phyloP scores from a whole-genome alignment of 2,329 filamentous ascomycete species.

The Ceratocystis cubensis region DNA sequence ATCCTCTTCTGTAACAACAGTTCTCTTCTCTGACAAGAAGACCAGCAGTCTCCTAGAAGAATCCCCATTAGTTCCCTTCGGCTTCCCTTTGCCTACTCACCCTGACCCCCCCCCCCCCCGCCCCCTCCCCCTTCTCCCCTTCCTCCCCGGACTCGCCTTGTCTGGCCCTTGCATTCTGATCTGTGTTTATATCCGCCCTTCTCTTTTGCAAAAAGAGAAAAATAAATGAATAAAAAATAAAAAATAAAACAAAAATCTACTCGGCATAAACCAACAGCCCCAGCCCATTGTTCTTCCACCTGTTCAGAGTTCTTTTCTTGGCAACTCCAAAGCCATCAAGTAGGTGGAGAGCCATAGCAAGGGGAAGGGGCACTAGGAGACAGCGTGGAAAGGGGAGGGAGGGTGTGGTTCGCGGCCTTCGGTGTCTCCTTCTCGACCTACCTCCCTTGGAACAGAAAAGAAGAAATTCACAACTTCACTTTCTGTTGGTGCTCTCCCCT shows the following conservation, averaged over 20 bases:
- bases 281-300: background rate
- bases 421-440: background rate
- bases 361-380: background rate
- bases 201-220: background rate
- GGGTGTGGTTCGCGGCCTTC: background rate
- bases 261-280: background rate
- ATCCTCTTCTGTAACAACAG: background rate
- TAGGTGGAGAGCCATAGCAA: background rate
- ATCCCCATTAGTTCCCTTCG: too few species aligned
- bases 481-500: conserved; percentile 9
- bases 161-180: conserved; percentile 8
- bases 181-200: conserved; percentile 1
- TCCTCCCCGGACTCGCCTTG: background rate
- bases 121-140: background rate
- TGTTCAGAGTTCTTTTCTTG: background rate
- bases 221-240: too few species aligned
- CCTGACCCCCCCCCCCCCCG: too few species aligned
- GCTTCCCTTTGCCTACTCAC: too few species aligned
- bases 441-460: background rate
- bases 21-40: background rate
- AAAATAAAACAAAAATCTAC: background rate
- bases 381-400: background rate
- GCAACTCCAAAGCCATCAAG: background rate
- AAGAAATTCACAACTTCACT: conserved; percentile 1
- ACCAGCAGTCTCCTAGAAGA: background rate